Evolutionary conservation across 805 yeast genomes (phyloP).

Genomic region (Suhomyces sp.): DNA sequence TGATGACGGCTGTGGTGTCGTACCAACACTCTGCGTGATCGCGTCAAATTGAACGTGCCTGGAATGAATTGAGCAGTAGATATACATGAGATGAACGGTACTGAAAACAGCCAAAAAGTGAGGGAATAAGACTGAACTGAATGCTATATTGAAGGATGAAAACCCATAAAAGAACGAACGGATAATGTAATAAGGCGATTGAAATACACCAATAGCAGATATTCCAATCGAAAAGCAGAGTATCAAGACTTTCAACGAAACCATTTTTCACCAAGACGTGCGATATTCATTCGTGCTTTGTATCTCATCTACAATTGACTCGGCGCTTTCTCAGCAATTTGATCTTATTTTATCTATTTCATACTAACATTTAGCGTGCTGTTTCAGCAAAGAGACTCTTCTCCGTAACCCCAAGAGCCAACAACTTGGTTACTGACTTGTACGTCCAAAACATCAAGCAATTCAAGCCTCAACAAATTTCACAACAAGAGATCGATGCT

Average conservation of each 20-base stretch:
- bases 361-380: constrained; percentile 24
- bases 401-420: constrained; percentile 41
- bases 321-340: background rate
- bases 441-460: constrained; percentile 83
- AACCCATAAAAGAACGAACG: too few relatives aligned
- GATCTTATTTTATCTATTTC: background rate
- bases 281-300: background rate
- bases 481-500: constrained; percentile 71
- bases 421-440: constrained; percentile 74
- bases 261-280: background rate
- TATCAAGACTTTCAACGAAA: too few relatives aligned
- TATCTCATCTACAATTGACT: background rate
- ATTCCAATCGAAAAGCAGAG: too few relatives aligned
- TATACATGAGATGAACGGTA: background rate
- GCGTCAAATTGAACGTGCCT: background rate
- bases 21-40: background rate
- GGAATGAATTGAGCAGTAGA: background rate
- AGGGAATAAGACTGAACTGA: too few relatives aligned
- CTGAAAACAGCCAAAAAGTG: too few relatives aligned
- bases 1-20: background rate
- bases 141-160: too few relatives aligned
- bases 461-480: constrained; percentile 78
- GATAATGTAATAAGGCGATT: too few relatives aligned
- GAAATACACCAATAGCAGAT: too few relatives aligned
- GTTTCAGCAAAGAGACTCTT: constrained; percentile 39